Conservation (phyloP, 2,329 filamentous ascomycete species). For the Curvularia lunata region DNA sequence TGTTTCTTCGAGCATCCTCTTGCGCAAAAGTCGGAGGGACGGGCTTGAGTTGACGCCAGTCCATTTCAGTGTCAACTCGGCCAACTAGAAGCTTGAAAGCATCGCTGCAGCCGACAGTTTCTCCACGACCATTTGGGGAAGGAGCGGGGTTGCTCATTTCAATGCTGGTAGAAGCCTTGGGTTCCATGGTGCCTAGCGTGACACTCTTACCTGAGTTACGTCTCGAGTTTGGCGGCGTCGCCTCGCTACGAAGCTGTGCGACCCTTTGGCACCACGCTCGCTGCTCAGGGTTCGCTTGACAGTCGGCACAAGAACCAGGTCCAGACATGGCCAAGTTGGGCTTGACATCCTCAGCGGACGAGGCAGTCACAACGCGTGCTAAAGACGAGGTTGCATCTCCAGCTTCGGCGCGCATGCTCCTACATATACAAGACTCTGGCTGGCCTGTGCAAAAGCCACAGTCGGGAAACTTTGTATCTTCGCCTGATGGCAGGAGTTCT, state of each 20-base stretch:
- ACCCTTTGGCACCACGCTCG: slow-evolving; percentile 45
- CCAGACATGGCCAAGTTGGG: slow-evolving; percentile 17
- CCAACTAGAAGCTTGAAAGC: slow-evolving; percentile 45
- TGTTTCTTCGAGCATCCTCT: slow-evolving; percentile 27
- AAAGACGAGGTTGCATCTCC: slow-evolving; percentile 22
- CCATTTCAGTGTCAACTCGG: slow-evolving; percentile 42
- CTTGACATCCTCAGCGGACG: slow-evolving; percentile 13
- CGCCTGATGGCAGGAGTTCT: slow-evolving; percentile 27
- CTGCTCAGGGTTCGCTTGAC: slow-evolving; percentile 44
- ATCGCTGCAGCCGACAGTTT: slow-evolving; percentile 45
- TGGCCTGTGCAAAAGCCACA: slow-evolving; percentile 46
- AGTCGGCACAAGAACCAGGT: slow-evolving; percentile 47
- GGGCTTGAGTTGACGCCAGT: slow-evolving; percentile 43
- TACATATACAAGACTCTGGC: slow-evolving; percentile 41
- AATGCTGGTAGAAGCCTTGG: slow-evolving; percentile 31
- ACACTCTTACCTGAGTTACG: slow-evolving; percentile 32
- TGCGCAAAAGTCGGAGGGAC: slow-evolving; percentile 24
- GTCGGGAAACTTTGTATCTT: slow-evolving; percentile 24
- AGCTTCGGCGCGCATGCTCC: slow-evolving; percentile 20
- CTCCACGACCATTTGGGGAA: slow-evolving; percentile 19
- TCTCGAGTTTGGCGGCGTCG: slow-evolving; percentile 26
- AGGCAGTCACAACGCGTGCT: slow-evolving; percentile 7
- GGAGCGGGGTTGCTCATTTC: slow-evolving; percentile 24
- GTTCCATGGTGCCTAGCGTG: slow-evolving; percentile 36
- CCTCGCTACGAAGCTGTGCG: slow-evolving; percentile 35